Evolutionary conservation across 768 basidiomycete species (phyloP), one percentile per base, ranked within the genome.

Genomic region (Tulasnella sp.): DNA sequence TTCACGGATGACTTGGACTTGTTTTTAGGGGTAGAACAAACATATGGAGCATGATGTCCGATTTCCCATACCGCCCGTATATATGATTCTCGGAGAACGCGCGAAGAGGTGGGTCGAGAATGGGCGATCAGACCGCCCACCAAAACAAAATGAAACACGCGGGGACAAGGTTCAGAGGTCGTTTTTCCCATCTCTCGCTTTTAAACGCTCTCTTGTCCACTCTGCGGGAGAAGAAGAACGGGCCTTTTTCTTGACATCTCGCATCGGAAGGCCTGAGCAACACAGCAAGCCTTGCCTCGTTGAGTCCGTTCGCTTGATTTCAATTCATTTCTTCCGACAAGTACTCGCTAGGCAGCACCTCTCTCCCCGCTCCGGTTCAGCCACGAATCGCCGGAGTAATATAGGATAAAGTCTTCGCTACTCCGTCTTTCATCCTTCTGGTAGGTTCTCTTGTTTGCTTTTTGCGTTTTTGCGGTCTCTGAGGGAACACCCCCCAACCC

Each of bases 111-210:
- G 48, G 3, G 57, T 67, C 61, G 61, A 67, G 61, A 67, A 26
- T 23, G 3, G 3, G 61, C 61, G 61, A 67, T 67, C 61, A 10
- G 61, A 67, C 61, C 61, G 61, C 32, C 61, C 44, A 35, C 35
- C 35, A 35, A 44, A 44, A 44, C 11, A 10, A 44, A 44, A 44
- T 18, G 61, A 67, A 67, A 67, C 61, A 67, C 61, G 61, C 61
- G 61, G 61, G 61, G 61, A 67, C 61, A 67, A 67, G 61, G 61
- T 67, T 67, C 61, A 67, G 61, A 67, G 61, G 61, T 67, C 61
- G n/a, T 67, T 26, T 61, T 67, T 26, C 26, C 61, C 15, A 67
- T 32, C 15, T 32, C 32, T 67, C 32, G 23, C n/a, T 57, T n/a
- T 57, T 57, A 44, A n/a, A 51, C 61, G 61, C 26, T 67, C 26